Evolutionary conservation across 257 asterid genomes (phyloP).

Genomic region (Solanum pennellii): DNA sequence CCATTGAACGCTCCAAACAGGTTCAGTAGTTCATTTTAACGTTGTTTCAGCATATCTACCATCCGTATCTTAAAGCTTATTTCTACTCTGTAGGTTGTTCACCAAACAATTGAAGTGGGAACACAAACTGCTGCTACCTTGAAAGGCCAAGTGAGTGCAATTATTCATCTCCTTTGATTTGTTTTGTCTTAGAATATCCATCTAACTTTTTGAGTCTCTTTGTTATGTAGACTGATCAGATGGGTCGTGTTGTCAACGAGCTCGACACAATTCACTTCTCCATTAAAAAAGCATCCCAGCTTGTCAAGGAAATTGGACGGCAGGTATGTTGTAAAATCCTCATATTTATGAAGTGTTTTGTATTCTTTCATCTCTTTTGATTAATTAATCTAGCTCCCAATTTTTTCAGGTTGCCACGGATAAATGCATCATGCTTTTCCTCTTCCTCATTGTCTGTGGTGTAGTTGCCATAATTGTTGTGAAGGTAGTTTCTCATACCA

Average conservation of each 20-base stretch:
- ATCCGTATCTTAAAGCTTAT: slow-evolving; percentile 4
- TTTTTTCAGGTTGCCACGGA: slow-evolving; percentile 87
- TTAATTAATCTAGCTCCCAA: background rate
- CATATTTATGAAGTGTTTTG: background rate
- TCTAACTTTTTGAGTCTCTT: slow-evolving; percentile 1
- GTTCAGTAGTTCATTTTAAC: slow-evolving; percentile 16
- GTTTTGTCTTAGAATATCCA: background rate
- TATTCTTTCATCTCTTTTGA: slow-evolving; percentile 6
- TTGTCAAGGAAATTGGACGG: slow-evolving; percentile 97
- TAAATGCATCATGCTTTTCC: slow-evolving; percentile 90
- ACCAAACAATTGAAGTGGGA: slow-evolving; percentile 95
- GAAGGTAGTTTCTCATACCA: slow-evolving; percentile 40
- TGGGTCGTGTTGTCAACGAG: slow-evolving; percentile 97
- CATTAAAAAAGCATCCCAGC: slow-evolving; percentile 90
- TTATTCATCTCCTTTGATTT: background rate
- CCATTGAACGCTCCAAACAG: slow-evolving; percentile 99
- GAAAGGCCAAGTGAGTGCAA: slow-evolving; percentile 86
- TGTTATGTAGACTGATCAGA: slow-evolving; percentile 78
- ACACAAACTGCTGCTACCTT: slow-evolving; percentile 83
- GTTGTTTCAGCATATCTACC: slow-evolving; percentile 2
- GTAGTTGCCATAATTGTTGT: slow-evolving; percentile 79
- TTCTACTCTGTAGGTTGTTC: slow-evolving; percentile 64
- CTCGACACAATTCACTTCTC: slow-evolving; percentile 94
- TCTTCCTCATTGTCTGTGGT: slow-evolving; percentile 77
- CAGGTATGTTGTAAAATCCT: slow-evolving; percentile 40